A percentile compares a stretch with the other conserved stretches of the same genome.
Evolutionary conservation across 177 flowering plant species (phyloP).

Genomic region (Tripterygium wilfordii): DNA sequence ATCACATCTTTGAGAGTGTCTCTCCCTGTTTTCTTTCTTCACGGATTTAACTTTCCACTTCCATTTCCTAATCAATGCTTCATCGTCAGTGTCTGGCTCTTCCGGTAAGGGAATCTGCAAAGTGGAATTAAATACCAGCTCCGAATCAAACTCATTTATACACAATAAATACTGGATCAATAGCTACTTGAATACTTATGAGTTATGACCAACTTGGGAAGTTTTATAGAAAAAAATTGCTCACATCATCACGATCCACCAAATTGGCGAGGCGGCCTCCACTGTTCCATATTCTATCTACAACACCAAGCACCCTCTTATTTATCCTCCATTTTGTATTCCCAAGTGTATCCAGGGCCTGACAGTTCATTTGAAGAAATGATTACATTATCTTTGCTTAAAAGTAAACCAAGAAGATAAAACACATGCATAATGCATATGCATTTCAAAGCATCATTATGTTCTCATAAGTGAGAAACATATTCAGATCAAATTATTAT

Average conservation of each 20-base stretch:
- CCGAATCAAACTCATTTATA: too few species aligned
- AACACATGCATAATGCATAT: not conserved
- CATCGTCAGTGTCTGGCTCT: conserved; percentile 87
- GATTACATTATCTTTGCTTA: not conserved
- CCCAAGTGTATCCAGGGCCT: conserved; percentile 96
- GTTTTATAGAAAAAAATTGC: conserved; percentile 21
- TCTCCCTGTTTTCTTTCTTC: conserved; percentile 81
- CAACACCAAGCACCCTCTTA: conserved; percentile 66
- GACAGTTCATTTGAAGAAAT: conserved; percentile 6
- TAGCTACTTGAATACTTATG: too few species aligned
- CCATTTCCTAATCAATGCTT: conserved; percentile 62
- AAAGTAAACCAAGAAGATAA: not conserved
- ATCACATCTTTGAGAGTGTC: conserved; percentile 89
- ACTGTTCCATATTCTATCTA: conserved; percentile 88
- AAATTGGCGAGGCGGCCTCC: conserved; percentile 84
- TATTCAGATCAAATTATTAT: not conserved
- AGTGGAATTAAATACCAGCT: too few species aligned
- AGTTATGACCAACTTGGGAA: too few species aligned
- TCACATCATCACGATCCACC: conserved; percentile 84
- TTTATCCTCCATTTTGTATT: conserved; percentile 88
- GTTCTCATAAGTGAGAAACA: too few species aligned
- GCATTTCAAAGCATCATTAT: too few species aligned
- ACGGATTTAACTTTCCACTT: conserved; percentile 66
- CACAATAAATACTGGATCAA: too few species aligned
- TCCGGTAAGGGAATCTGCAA: conserved; percentile 74